These are phyloP conservation scores for Xenoacremonium recifei DNA, from an alignment of 2,329 filamentous ascomycete genomes.

Conservation along the genomic window DNA sequence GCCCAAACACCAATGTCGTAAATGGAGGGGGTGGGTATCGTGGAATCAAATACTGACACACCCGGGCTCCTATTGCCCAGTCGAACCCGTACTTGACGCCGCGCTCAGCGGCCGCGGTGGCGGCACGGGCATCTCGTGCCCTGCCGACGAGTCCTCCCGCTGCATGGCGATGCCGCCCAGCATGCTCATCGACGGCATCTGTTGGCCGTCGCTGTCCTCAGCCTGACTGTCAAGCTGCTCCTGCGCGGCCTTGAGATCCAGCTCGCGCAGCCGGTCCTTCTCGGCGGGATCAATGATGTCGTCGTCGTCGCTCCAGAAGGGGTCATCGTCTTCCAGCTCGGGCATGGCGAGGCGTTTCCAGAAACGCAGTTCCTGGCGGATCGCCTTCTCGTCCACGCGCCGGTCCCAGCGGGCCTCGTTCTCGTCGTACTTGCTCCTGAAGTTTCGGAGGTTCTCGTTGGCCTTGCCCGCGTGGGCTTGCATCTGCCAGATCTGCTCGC, in stretches of 20 bases:
- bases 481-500: conserved; percentile 67
- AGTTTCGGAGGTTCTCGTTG: conserved; percentile 56
- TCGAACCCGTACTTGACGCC: conserved; percentile 43
- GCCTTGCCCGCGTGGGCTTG: conserved; percentile 58
- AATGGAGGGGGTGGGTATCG: conserved; percentile 29
- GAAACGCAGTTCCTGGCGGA: conserved; percentile 59
- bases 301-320: conserved; percentile 64
- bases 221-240: conserved; percentile 35
- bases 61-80: conserved; percentile 32
- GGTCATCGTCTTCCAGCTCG: conserved; percentile 56
- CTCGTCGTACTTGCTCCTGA: conserved; percentile 56
- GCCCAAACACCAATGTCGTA: conserved; percentile 1
- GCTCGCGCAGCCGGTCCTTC: conserved; percentile 53
- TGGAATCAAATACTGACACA: conserved; percentile 24
- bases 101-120: conserved; percentile 38
- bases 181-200: conserved; percentile 22
- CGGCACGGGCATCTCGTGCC: conserved; percentile 25
- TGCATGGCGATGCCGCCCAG: conserved; percentile 40
- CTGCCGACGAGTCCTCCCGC: conserved; percentile 31
- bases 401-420: conserved; percentile 53
- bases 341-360: conserved; percentile 68
- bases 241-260: conserved; percentile 46
- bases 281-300: conserved; percentile 61
- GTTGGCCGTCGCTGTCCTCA: conserved; percentile 33
- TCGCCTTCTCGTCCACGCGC: conserved; percentile 50